phyloP scores from a whole-genome alignment of 1,139 yeast species.

The Pichia sp. region DNA sequence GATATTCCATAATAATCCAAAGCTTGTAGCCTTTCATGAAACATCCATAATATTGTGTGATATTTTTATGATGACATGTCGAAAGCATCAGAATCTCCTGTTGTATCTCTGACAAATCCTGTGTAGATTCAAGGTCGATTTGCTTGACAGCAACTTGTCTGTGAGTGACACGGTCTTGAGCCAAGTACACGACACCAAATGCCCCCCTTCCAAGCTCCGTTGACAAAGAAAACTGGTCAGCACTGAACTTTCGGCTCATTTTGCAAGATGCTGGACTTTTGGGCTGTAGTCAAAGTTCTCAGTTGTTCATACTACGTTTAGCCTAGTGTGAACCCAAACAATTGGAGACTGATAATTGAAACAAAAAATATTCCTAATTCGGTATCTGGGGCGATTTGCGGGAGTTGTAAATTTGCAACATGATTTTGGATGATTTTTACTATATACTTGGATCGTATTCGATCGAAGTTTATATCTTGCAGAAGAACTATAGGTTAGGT shows the following conservation, averaged over 20 bases:
- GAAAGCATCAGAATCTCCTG: conserved; percentile 73
- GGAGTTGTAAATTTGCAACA: background rate
- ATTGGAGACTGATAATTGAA: background rate
- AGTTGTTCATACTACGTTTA: background rate
- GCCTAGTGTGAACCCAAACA: background rate
- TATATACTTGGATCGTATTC: background rate
- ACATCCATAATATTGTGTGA: conserved; percentile 75
- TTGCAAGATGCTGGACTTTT: background rate
- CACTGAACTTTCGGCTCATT: conserved; percentile 32
- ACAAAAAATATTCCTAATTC: background rate
- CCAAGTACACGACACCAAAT: conserved; percentile 82
- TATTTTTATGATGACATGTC: conserved; percentile 65
- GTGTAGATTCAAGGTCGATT: conserved; percentile 74
- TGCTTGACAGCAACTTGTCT: conserved; percentile 63
- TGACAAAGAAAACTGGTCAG: conserved; percentile 54
- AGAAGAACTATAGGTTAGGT: too few relatives aligned
- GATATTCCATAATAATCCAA: conserved; percentile 83
- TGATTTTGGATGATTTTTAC: background rate
- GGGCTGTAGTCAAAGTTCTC: too few relatives aligned
- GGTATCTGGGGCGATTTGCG: background rate
- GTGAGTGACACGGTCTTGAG: conserved; percentile 49
- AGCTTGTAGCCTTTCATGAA: conserved; percentile 73
- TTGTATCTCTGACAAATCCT: conserved; percentile 73
- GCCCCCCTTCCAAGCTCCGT: conserved; percentile 87
- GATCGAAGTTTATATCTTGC: too few relatives aligned